Base-by-base conservation (phyloP, 441 rosid genomes). In the Populus tomentosa region DNA sequence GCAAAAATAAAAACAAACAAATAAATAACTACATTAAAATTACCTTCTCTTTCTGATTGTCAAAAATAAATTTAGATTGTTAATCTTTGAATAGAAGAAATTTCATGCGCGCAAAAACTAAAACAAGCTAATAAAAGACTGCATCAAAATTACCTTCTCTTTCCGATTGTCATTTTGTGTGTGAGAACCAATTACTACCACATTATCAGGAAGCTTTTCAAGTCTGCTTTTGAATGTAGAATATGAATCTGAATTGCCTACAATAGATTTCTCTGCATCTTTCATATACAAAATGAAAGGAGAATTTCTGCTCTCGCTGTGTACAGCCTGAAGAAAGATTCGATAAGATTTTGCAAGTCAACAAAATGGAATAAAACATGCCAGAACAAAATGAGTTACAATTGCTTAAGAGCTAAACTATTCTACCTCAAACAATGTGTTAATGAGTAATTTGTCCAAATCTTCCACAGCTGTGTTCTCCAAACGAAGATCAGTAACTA, bases 41-140 rank as follows among this genome's bases (percentile, higher is more conserved):
- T 87, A 91, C 93, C 93, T 91, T 91, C 84, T 91, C 95, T 83
- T 89, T 91, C 23, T 93, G 91, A 75, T 75, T 89, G 80, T 91
- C 95, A 23, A 30, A 30, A 30, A 30, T 30, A 30, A 30, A 3
- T 30, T 30, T 30, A 30, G 32, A 30, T 30, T 30, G 32, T 30
- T 30, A 30, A 67, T 24, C 50, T 32, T 68, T 18, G n/a, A 53
- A 53, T 53, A 53, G 21, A 53, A 16, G 61, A 53, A 53, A 53
- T 53, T 18, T 53, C 61, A 53, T 53, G 61, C 21, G 2, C 6
- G 61, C n/a, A 18, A 53, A 53, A 53, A 46, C 32, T 28, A 67
- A 56, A 67, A 7, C 35, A 36, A 28, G 1, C 50, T 24, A 67
- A 67, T n/a, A 56, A 10, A 65, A 3, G 9, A 23, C 8, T 65